phyloP scores from a whole-genome alignment of 1,284 basidiomycete genomes.

The Ustilago tritici region DNA sequence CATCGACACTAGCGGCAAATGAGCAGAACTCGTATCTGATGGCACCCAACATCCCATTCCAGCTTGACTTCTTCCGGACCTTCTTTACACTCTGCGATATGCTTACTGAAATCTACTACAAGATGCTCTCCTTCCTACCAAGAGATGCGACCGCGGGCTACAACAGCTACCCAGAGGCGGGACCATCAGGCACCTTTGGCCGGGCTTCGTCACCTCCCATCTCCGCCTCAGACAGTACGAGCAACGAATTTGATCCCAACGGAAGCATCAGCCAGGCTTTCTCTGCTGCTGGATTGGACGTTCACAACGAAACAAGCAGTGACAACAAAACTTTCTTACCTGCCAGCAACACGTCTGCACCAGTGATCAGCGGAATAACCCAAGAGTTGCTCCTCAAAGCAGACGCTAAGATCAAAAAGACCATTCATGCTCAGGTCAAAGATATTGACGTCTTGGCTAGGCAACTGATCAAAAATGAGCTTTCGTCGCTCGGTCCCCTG shows the following conservation, averaged over 20 bases:
- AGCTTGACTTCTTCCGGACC: constrained; percentile 58
- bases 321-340: not conserved
- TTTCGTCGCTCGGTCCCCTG: constrained; percentile 48
- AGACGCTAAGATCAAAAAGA: constrained; percentile 60
- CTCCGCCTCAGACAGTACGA: constrained; percentile 11
- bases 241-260: constrained; percentile 21
- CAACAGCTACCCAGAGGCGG: not conserved
- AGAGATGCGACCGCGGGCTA: constrained; percentile 9
- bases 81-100: constrained; percentile 62
- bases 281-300: not conserved
- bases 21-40: constrained; percentile 78
- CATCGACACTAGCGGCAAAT: constrained; percentile 13
- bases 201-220: constrained; percentile 23
- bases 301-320: not conserved
- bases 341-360: not conserved
- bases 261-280: constrained; percentile 31
- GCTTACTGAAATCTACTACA: constrained; percentile 58
- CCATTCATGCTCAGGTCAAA: constrained; percentile 44
- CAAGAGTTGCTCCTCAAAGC: constrained; percentile 56
- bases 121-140: constrained; percentile 48
- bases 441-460: constrained; percentile 57
- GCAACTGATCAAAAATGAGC: constrained; percentile 57
- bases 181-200: constrained; percentile 7
- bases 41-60: constrained; percentile 75
- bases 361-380: constrained; percentile 28